Evolutionary conservation across 257 asterid species (phyloP), one percentile per base, ranked within the genome.

Genomic region (Capsicum baccatum): DNA sequence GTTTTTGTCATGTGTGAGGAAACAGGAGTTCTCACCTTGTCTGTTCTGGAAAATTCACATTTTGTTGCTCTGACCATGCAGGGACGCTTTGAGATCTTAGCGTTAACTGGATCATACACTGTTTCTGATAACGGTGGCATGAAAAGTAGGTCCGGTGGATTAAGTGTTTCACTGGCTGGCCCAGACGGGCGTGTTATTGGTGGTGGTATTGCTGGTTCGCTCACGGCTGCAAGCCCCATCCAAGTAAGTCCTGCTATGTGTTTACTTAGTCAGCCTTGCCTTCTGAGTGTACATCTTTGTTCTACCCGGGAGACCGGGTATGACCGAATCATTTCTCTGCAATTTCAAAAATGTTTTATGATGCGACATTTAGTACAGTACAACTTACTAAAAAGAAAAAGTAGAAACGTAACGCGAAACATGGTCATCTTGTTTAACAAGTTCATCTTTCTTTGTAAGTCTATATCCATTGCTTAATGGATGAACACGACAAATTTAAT

Each of bases 181-280:
- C 92, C 98, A 4, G 97, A 94, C 84, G 99, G 99, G 0, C 97
- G 98, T 7, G 95, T 96, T 16, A 94, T 96, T 57, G 99, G 99
- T 47, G 99, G 98, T n/a, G 94, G 96, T 35, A 91, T 94, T 56
- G 97, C 98, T 57, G 98, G 98, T 60, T 83, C 87, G 81, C 98
- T 94, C 21, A 87, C 91, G 87, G 99, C 99, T 37, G 98, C 99
- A 74, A 93, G 88, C 84, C 99, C 98, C 15, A 94, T 94, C 91
- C 98, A 93, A 92, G 98, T 94, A 50, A 56, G 83, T 55, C 83
- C 59, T 56, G 33, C 63, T 48, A 39, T 64, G 16, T 17, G 55
- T 12, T 17, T 79, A 9, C 70, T 50, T 69, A 16, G 33, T 69
- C 50, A 42, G 35, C 35, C 8, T 69, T 2, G 33, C 33, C 42